Percentiles rank a stretch among this genome's conserved stretches.
These are phyloP conservation scores for Emydomyces testavorans DNA, from an alignment of 2,329 filamentous ascomycete species.

Conservation along the genomic window DNA sequence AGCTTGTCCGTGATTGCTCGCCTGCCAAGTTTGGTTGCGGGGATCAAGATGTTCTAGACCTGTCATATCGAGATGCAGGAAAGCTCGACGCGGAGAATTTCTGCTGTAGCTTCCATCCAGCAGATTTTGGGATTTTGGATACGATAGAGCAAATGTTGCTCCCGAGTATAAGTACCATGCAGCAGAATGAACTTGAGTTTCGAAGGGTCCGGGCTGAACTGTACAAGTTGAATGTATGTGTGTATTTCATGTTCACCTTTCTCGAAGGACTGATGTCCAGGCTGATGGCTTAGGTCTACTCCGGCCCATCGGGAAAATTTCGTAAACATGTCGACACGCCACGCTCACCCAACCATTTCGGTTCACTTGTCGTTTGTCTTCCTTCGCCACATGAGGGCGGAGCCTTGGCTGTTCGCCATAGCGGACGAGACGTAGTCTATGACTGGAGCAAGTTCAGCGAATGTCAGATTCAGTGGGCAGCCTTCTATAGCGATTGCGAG, in stretches of 20 bases:
- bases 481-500: constrained; percentile 31
- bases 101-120: constrained; percentile 41
- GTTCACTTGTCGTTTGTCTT: constrained; percentile 45
- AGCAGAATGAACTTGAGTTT: constrained; percentile 14
- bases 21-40: constrained; percentile 42
- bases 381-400: constrained; percentile 29
- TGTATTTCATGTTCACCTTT: background rate
- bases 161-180: constrained; percentile 20
- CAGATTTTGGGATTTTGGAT: constrained; percentile 43
- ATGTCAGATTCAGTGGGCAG: constrained; percentile 26
- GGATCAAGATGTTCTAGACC: constrained; percentile 40
- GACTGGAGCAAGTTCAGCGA: constrained; percentile 21
- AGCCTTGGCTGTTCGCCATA: constrained; percentile 25
- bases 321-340: constrained; percentile 45
- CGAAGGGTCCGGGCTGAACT: constrained; percentile 41
- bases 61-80: constrained; percentile 43
- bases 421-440: constrained; percentile 21
- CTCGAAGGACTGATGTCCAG: background rate
- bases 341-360: constrained; percentile 39
- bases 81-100: constrained; percentile 43
- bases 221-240: constrained; percentile 49
- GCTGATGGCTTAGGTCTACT: constrained; percentile 40
- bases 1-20: constrained; percentile 26
- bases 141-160: constrained; percentile 39
- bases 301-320: constrained; percentile 41